Evolutionary conservation across 352 stramenopile genomes (phyloP).

Genomic region (Globisporangium cystogenes): DNA sequence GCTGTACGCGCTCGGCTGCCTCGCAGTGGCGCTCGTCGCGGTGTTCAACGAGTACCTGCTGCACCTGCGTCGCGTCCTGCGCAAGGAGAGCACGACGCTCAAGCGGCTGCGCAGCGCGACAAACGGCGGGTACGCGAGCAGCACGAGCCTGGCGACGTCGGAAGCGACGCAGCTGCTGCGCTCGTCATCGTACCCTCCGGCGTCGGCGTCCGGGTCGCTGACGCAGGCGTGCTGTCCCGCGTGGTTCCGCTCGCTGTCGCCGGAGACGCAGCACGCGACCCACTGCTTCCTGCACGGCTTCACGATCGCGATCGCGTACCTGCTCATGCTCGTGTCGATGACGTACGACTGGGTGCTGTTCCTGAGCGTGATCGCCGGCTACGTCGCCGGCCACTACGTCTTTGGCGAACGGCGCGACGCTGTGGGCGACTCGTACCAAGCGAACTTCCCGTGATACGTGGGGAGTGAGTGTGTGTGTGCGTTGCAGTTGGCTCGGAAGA

Average conservation of each 20-base stretch:
- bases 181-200: slow-evolving; percentile 23
- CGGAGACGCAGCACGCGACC: slow-evolving; percentile 42
- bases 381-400: slow-evolving; percentile 59
- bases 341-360: slow-evolving; percentile 70
- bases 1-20: slow-evolving; percentile 45
- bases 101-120: slow-evolving; percentile 21
- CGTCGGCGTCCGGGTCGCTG: slow-evolving; percentile 18
- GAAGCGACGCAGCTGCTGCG: slow-evolving; percentile 40
- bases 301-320: slow-evolving; percentile 63
- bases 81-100: slow-evolving; percentile 49
- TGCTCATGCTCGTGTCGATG: slow-evolving; percentile 82
- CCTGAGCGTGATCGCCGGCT: slow-evolving; percentile 44
- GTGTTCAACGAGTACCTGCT: slow-evolving; percentile 76
- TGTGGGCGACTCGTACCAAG: slow-evolving; percentile 17
- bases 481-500: too few relatives aligned
- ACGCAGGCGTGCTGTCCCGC: slow-evolving; percentile 26
- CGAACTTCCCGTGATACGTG: slow-evolving; percentile 13
- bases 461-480: too few relatives aligned
- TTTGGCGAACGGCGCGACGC: slow-evolving; percentile 59
- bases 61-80: slow-evolving; percentile 52
- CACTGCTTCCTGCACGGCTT: slow-evolving; percentile 55
- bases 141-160: slow-evolving; percentile 4
- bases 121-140: slow-evolving; percentile 3
- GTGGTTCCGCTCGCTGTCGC: slow-evolving; percentile 52
- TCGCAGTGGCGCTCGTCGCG: slow-evolving; percentile 44